Conservation (phyloP, 208 protist species). For the Trypanosoma rangeli region DNA sequence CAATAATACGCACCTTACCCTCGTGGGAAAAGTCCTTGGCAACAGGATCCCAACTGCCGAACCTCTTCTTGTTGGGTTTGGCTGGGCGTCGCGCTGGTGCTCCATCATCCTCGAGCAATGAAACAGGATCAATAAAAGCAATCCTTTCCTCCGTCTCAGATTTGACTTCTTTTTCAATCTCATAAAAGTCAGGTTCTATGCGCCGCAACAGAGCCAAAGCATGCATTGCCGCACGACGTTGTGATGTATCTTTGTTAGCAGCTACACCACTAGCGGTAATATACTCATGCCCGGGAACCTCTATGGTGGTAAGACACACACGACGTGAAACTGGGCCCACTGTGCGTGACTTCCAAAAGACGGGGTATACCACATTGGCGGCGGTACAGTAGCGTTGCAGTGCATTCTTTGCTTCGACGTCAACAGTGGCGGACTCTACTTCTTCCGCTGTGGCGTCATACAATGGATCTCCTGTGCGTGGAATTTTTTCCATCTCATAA, state of each 20-base stretch:
- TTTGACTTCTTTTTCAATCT: slow-evolving; percentile 31
- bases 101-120: slow-evolving; percentile 6
- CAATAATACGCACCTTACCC: slow-evolving; percentile 58
- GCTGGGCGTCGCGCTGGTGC: not conserved
- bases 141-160: slow-evolving; percentile 18
- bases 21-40: slow-evolving; percentile 42
- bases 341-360: slow-evolving; percentile 39
- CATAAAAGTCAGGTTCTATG: slow-evolving; percentile 66
- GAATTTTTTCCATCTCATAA: slow-evolving; percentile 58
- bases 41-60: slow-evolving; percentile 30
- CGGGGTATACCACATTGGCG: slow-evolving; percentile 26
- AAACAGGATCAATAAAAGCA: slow-evolving; percentile 9
- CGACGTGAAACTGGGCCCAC: slow-evolving; percentile 55
- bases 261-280: slow-evolving; percentile 66
- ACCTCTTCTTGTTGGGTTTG: slow-evolving; percentile 11
- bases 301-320: slow-evolving; percentile 52
- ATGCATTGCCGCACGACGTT: slow-evolving; percentile 80
- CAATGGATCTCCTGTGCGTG: slow-evolving; percentile 60
- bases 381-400: slow-evolving; percentile 54
- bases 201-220: slow-evolving; percentile 63
- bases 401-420: slow-evolving; percentile 37
- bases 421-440: slow-evolving; percentile 41
- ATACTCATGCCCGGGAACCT: slow-evolving; percentile 66
- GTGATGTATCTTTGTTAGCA: slow-evolving; percentile 45
- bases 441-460: slow-evolving; percentile 66